Evolutionary conservation across 2,329 filamentous ascomycete species (phyloP), one percentile per base, ranked within the genome.

Genomic region (Trichoderma simmonsii): DNA sequence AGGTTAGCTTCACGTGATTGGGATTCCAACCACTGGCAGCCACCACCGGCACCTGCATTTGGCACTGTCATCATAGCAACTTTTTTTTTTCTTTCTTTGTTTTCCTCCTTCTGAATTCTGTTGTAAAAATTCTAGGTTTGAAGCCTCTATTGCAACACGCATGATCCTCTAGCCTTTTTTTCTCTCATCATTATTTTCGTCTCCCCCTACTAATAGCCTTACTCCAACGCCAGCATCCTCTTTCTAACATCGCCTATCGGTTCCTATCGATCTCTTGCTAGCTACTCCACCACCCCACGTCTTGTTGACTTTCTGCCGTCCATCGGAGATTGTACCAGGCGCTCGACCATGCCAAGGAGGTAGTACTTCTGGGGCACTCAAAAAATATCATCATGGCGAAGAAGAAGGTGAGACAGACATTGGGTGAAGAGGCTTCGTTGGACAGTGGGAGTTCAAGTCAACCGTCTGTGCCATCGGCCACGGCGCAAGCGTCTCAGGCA

Each of bases 391-490:
- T 12, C 68, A 87, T 87, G 85, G 81, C 80, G 63, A 87, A 81
- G 77, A 84, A 85, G 77, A 86, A 83, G 78, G 82, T 79, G 74
- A 86, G 85, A 78, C 82, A 81, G 76, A 73, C 80, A 36, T 88
- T 65, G 24, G 30, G 57, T 8, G 67, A 71, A 14, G 60, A 68
- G 26, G 60, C 26, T 7, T 30, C 39, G 21, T n/a, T 24, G 28
- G 32, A 24, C 63, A 28, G 51, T 39, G 56, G 56, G 43, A 70
- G 21, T 54, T 39, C 30, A 54, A 66, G 12, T 54, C 51, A 61
- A 28, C 30, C 66, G 21, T 36, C 65, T 48, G 26, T 48, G 60
- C 26, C 32, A 30, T 12, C 34, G 60, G 24, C 48, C 26, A n/a
- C 60, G 26, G 26, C 60, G 48, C 59, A 64, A 30, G 43, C 34